Conservation (phyloP, 2,329 filamentous ascomycete species). For the Xylariaceae sp. region DNA sequence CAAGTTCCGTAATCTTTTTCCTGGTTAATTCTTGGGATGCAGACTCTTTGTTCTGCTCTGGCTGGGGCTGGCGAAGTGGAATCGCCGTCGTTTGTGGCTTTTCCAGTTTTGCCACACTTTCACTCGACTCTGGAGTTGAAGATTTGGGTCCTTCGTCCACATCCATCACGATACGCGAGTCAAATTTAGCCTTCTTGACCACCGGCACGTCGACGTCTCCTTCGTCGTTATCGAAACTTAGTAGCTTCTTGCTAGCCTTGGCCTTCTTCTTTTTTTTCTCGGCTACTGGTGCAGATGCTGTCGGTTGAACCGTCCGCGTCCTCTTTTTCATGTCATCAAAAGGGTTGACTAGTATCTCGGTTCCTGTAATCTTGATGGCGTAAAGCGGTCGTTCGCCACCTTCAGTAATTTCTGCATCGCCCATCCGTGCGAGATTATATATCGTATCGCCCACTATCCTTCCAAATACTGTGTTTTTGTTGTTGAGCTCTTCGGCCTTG, state of each 20-base stretch:
- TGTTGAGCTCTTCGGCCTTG: slow-evolving; percentile 78
- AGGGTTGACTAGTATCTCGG: slow-evolving; percentile 76
- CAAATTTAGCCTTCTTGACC: slow-evolving; percentile 73
- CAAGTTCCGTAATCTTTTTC: slow-evolving; percentile 20
- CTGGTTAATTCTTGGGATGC: slow-evolving; percentile 16
- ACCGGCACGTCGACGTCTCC: slow-evolving; percentile 56
- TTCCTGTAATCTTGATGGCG: slow-evolving; percentile 69
- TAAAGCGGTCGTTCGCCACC: slow-evolving; percentile 81
- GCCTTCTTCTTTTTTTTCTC: slow-evolving; percentile 64
- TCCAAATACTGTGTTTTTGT: slow-evolving; percentile 91
- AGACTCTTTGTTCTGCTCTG: slow-evolving; percentile 17
- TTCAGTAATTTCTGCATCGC: slow-evolving; percentile 76
- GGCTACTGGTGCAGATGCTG: slow-evolving; percentile 40
- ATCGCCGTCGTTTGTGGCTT: slow-evolving; percentile 25
- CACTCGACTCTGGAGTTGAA: slow-evolving; percentile 25
- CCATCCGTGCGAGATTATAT: slow-evolving; percentile 92
- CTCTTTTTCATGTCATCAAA: slow-evolving; percentile 78
- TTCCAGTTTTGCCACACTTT: slow-evolving; percentile 29
- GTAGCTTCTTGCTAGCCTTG: slow-evolving; percentile 69
- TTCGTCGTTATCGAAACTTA: slow-evolving; percentile 75
- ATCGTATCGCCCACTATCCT: slow-evolving; percentile 90
- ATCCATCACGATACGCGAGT: slow-evolving; percentile 67
- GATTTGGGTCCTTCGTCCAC: slow-evolving; percentile 39
- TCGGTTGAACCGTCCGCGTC: slow-evolving; percentile 51
- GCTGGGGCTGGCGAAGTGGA: slow-evolving; percentile 26